Conservation (phyloP, 148 eudicot species). For the Silene uniflora region DNA sequence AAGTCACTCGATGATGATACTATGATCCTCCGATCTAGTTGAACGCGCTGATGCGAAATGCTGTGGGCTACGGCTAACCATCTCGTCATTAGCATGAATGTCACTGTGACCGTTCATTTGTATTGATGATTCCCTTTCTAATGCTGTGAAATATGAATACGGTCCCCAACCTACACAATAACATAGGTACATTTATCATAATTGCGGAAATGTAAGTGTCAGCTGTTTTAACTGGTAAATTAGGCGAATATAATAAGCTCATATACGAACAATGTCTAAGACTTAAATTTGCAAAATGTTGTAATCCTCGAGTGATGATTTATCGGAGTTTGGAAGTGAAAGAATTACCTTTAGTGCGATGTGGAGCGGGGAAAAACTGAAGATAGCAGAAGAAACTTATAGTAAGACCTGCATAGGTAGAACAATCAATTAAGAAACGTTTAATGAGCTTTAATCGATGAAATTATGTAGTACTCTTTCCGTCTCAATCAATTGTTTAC, state of each 20-base stretch:
- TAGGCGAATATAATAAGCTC: no score
- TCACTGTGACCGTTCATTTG: background rate
- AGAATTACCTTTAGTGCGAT: slow-evolving; percentile 44
- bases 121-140: slow-evolving; percentile 36
- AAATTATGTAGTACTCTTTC: no score
- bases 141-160: slow-evolving; percentile 53
- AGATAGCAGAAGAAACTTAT: slow-evolving; percentile 71
- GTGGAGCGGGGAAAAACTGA: slow-evolving; percentile 80
- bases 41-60: slow-evolving; percentile 10
- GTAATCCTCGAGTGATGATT: no score
- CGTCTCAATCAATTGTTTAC: no score
- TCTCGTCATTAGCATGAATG: background rate
- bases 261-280: no score
- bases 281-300: no score
- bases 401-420: slow-evolving; percentile 41
- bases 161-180: slow-evolving; percentile 67
- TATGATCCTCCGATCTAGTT: slow-evolving; percentile 6
- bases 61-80: background rate
- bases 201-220: no score
- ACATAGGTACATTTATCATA: no score
- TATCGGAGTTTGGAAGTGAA: background rate
- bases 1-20: slow-evolving; percentile 15
- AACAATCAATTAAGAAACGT: background rate
- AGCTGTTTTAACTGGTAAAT: no score
- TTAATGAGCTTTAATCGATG: background rate